Evolutionary conservation across 768 basidiomycete species (phyloP), one percentile per base, ranked within the genome.

Genomic region (Goffeauzyma gilvescens): DNA sequence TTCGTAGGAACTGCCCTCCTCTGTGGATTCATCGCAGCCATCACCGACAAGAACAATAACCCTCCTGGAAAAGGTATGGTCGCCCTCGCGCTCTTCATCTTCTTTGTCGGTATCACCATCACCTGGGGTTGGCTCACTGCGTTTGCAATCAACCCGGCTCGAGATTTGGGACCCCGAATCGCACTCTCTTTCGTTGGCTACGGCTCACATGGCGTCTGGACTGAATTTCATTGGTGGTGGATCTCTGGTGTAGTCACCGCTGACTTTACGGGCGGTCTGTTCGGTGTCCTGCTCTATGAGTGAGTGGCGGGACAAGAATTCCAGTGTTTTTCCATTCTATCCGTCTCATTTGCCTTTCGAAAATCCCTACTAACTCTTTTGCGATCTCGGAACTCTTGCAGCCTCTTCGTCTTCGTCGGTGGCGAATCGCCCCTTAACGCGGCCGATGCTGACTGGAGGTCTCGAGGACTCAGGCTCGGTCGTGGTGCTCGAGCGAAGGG

Each of bases 361-460:
- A 17, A n/a, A 30, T 26, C 15, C 22, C 26, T 6, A 24, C 8
- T 23, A 13, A 6, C 13, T 27, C 38, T 8, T 49, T 31, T 14
- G 55, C 51, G 35, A 52, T 40, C 9, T 30, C 9, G 28, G 28
- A 9, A n/a, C 9, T 30, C 28, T 9, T 17, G 13, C 33, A 35
- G 33, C 33, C 33, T 35, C 33, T 35, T 35, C 33, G 33, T 35
- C 33, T 35, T 35, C 20, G 33, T 35, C 33, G 33, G 33, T 35
- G 33, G 33, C 55, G 38, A 70, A 60, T 6, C 67, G 67, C 33
- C 59, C 52, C 38, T 63, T 60, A 39, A 69, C 69, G 53, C 68
- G 68, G 2, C 63, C 65, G 31, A 69, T 67, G 53, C 70, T 70
- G 38, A 70, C 69, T 35, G 33, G 33, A 35, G 20, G 17, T 8